Evolutionary conservation across 2,329 filamentous ascomycete genomes (phyloP).

Genomic region (Periconia digitata): DNA sequence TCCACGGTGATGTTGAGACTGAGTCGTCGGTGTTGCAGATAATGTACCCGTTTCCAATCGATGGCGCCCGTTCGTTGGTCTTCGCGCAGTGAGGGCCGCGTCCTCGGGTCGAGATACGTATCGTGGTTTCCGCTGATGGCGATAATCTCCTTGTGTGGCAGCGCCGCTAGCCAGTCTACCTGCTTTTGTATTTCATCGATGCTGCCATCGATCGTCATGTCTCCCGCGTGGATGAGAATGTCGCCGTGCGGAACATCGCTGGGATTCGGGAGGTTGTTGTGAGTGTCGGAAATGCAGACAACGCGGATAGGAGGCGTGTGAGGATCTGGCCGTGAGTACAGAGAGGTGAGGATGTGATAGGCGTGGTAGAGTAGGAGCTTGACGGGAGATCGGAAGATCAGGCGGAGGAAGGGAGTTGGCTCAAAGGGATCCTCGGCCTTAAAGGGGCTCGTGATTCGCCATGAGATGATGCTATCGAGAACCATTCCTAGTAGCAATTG

Average conservation of each 20-base stretch:
- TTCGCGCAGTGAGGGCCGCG: constrained; percentile 52
- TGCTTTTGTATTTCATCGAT: constrained; percentile 75
- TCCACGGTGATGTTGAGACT: constrained; percentile 56
- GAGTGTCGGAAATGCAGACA: constrained; percentile 90
- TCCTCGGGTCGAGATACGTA: constrained; percentile 73
- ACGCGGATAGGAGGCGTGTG: constrained; percentile 66
- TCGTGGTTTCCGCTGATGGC: constrained; percentile 89
- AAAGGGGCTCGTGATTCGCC: constrained; percentile 19
- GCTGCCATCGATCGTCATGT: constrained; percentile 75
- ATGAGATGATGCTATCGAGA: constrained; percentile 29
- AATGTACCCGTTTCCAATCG: constrained; percentile 69
- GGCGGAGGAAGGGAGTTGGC: constrained; percentile 58
- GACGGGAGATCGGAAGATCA: constrained; percentile 67
- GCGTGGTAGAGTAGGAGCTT: constrained; percentile 63
- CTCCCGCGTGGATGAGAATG: constrained; percentile 86
- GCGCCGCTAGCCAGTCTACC: constrained; percentile 75
- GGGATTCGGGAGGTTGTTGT: constrained; percentile 61
- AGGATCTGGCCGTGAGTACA: constrained; percentile 67
- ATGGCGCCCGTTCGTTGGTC: constrained; percentile 60
- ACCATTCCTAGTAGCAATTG: constrained; percentile 21
- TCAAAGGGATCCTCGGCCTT: constrained; percentile 44
- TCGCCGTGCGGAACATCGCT: constrained; percentile 70
- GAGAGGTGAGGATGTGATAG: constrained; percentile 65
- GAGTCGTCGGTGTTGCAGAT: constrained; percentile 70
- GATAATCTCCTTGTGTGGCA: constrained; percentile 79